A percentile compares a stretch with the other conserved stretches of the same genome.
Evolutionary conservation across 202 grass and related monocot genomes (phyloP).

Genomic region (Cymbopogon flexuosus): DNA sequence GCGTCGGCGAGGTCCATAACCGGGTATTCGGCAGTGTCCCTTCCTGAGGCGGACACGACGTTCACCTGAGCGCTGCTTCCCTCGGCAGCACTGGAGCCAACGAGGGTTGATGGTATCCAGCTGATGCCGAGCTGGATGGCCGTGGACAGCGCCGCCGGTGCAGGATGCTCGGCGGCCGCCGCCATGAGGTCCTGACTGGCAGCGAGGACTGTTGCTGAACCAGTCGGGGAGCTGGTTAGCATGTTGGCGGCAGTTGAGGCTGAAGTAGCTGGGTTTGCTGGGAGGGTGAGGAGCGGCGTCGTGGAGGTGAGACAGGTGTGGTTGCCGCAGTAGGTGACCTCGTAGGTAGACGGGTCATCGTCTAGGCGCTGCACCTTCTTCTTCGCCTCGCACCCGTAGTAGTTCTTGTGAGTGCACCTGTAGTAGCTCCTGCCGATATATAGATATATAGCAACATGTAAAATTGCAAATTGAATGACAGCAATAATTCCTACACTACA

Average conservation of each 20-base stretch:
- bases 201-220: background rate
- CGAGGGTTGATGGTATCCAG: constrained; percentile 36
- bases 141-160: constrained; percentile 42
- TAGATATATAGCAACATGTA: background rate
- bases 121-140: constrained; percentile 57
- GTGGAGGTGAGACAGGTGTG: constrained; percentile 85
- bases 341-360: constrained; percentile 64
- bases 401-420: constrained; percentile 87
- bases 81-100: background rate
- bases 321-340: constrained; percentile 69
- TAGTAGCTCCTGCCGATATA: constrained; percentile 65
- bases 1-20: constrained; percentile 60
- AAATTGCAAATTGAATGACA: background rate
- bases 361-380: constrained; percentile 83
- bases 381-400: constrained; percentile 84
- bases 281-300: constrained; percentile 47
- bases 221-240: constrained; percentile 6
- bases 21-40: constrained; percentile 35
- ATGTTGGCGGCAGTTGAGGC: background rate
- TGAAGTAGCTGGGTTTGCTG: background rate
- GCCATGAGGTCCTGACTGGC: background rate
- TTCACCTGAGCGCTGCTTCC: constrained; percentile 11
- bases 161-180: constrained; percentile 32
- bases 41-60: background rate
- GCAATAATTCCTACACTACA: background rate